phyloP scores from a whole-genome alignment of 2,329 filamentous ascomycete genomes.

The Lasiodiplodia gonubiensis region DNA sequence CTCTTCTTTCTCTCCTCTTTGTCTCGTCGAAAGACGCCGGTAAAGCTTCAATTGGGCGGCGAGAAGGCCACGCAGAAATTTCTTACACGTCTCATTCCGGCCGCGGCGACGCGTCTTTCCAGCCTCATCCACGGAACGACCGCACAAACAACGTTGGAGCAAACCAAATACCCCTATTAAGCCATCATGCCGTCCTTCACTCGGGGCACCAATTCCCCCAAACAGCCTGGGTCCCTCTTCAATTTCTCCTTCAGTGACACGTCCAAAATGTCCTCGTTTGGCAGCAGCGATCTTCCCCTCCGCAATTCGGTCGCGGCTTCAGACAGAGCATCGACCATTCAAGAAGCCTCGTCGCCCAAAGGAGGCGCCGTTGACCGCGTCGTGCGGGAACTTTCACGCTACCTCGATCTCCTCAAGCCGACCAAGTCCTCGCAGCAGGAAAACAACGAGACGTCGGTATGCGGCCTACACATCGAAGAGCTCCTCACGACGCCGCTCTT shows the following conservation, averaged over 20 bases:
- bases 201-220: conserved; percentile 3
- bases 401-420: conserved; percentile 10
- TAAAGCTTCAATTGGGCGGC: not conserved
- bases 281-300: not conserved
- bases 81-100: not conserved
- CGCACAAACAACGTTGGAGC: not conserved
- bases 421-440: not conserved
- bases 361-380: not conserved
- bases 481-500: conserved; percentile 19
- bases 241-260: not conserved
- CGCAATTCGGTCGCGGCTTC: conserved; percentile 1
- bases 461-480: conserved; percentile 19
- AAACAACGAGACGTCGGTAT: not conserved
- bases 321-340: not conserved
- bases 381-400: conserved; percentile 16
- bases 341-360: not conserved
- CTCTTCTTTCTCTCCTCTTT: not conserved
- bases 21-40: not conserved
- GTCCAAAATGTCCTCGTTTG: not conserved
- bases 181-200: conserved; percentile 9
- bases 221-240: not conserved
- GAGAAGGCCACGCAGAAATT: not conserved
- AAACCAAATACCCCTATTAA: not conserved
- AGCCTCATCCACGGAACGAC: not conserved
- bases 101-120: conserved; percentile 12